Base-by-base conservation (phyloP, 805 yeast genomes). In the Teunomyces lycoperdinae region DNA sequence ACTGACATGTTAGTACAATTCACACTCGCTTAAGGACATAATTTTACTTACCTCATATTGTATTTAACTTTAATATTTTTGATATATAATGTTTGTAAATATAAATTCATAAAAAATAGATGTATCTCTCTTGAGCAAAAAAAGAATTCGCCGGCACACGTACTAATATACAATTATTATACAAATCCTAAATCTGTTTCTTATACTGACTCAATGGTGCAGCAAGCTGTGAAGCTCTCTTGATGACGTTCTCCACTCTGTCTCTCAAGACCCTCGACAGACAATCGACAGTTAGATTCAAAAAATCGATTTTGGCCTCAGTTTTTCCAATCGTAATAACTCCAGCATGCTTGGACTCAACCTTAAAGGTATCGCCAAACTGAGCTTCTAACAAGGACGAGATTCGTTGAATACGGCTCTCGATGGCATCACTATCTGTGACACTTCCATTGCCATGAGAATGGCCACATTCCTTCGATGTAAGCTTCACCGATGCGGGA, bases 401-500 rank as follows among this genome's bases (percentile, higher is more conserved):
- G 9, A 94, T 78, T 48, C 89, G 77, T 43, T 61, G 67, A 9
- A 71, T 63, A 39, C 77, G 56, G 44, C 67, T 64, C 13, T 51
- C 44, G 20, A 71, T 58, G 34, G 58, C 67, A n/a, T 20, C 24
- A 20, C 24, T 20, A 6, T 20, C 24, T 20, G 58, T 51, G 31
- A 58, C 51, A 2, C 66, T 60, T 32, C 40, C 27, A 30, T 34
- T 46, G 8, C 46, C 42, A 52, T 69, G 69, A 8, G 50, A 48
- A 61, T 83, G 86, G 1, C 60, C 51, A 53, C 86, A 83, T 1
- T 74, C 53, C 46, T 77, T 77, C 5, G 96, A 83, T 10, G 96
- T 83, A 53, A 89, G 66, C 62, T 92, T 94, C 27, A 94, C 96
- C 5, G 97, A 89, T 1, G 97, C 96, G 9, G 97, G 97, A 0